Evolutionary conservation across 192 early-diverging fungal species (phyloP), one percentile per base, ranked within the genome.

Genomic region (Coemansia sp.): DNA sequence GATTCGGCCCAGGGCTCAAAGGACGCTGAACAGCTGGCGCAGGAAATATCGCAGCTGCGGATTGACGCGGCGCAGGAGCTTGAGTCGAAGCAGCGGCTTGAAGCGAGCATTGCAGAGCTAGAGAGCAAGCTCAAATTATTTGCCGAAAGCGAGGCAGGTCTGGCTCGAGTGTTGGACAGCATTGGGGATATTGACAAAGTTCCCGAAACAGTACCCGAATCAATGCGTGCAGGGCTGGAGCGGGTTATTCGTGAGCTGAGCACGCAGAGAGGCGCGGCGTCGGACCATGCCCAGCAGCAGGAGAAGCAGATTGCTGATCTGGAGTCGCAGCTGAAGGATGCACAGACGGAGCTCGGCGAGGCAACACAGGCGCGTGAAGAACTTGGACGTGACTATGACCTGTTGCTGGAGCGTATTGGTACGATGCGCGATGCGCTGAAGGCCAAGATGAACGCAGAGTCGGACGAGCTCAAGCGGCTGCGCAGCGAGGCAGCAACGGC

Each of bases 401-500:
- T 82, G 33, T 67, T 95, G 14, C 66, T 95, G 42, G 91, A 87
- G 24, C 87, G 88, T 49, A 76, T 97, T 5, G 79, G 85, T 2
- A 86, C 80, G 23, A 88, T 95, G 82, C 94, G 93, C 62, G 88
- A 86, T 28, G 86, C 89, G 0, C 66, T 95, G 3, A 86, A 82
- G 29, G 85, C 92, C 11, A 89, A 91, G 72, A 79, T 95, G 49
- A 90, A 94, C 65, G 87, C 85, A 10, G 94, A 97, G 55, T 88
- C 90, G 48, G 75, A 73, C 43, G 72, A 82, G 45, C 57, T 82
- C 42, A 72, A 74, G 56, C 71, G 65, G 27, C 58, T 75, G 47
- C 81, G 81, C 28, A 21, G 32, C 6, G 60, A 66, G 38, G 58
- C 66, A 5, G 56, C 56, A 0, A 21, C 67, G 2, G 53, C 64